Conservation (phyloP, 2,329 filamentous ascomycete genomes). For the Talaromyces islandicus region DNA sequence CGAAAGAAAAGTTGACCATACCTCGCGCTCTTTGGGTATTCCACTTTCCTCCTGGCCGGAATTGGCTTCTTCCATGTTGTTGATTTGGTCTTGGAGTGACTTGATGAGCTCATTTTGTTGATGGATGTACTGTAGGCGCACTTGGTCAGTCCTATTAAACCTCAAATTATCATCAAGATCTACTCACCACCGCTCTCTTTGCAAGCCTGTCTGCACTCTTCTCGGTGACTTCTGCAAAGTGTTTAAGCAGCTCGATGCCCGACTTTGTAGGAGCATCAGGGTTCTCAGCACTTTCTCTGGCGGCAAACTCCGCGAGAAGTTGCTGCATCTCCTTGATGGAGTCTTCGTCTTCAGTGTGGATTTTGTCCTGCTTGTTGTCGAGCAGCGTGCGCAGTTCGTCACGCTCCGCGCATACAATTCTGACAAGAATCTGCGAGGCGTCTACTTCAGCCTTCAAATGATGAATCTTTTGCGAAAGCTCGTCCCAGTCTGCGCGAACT, state of each 20-base stretch:
- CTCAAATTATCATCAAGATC: neutral
- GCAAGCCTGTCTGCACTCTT: conserved; percentile 44
- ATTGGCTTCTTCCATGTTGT: conserved; percentile 32
- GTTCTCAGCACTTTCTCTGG: conserved; percentile 25
- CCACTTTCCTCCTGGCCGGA: conserved; percentile 17
- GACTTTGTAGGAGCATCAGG: conserved; percentile 29
- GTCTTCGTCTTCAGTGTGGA: conserved; percentile 35
- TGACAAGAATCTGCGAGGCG: conserved; percentile 31
- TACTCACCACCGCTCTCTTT: conserved; percentile 38
- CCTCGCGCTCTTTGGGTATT: conserved; percentile 35
- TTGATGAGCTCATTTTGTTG: conserved; percentile 39
- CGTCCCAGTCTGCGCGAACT: conserved; percentile 29
- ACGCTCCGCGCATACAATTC: conserved; percentile 33
- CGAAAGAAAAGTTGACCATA: conserved; percentile 15
- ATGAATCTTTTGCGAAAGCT: conserved; percentile 27
- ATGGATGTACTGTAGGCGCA: conserved; percentile 31
- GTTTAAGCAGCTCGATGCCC: conserved; percentile 33
- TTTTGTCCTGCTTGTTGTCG: conserved; percentile 32
- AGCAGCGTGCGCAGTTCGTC: conserved; percentile 34
- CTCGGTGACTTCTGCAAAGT: conserved; percentile 50
- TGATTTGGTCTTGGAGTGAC: conserved; percentile 35
- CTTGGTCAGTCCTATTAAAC: neutral
- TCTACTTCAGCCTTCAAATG: conserved; percentile 35
- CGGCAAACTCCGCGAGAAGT: conserved; percentile 34
- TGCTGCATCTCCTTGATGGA: conserved; percentile 36